Conservation (phyloP, 345 rosid species). For the Eutrema heterophyllum region DNA sequence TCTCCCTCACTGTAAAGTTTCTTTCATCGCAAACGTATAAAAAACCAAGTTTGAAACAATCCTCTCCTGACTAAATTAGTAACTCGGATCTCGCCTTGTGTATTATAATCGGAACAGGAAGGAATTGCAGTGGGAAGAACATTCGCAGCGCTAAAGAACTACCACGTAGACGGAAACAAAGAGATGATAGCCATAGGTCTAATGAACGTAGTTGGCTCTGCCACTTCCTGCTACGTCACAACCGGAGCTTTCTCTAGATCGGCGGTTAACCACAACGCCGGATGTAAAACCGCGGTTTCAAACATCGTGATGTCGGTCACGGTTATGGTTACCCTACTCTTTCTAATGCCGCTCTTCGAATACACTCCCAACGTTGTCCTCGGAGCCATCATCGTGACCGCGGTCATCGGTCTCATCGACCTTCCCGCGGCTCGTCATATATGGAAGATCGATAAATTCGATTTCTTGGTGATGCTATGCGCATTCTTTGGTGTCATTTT, state of each 20-base stretch:
- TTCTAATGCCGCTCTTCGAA: slow-evolving; percentile 89
- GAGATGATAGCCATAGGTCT: slow-evolving; percentile 97
- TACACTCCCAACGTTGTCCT: slow-evolving; percentile 91
- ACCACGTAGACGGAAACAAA: slow-evolving; percentile 94
- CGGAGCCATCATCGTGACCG: slow-evolving; percentile 88
- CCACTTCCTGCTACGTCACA: slow-evolving; percentile 93
- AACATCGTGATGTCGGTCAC: slow-evolving; percentile 89
- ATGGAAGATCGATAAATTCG: slow-evolving; percentile 91
- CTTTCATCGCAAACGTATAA: too few species aligned
- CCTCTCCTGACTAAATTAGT: too few species aligned
- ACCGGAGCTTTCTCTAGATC: slow-evolving; percentile 91
- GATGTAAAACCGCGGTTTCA: slow-evolving; percentile 89
- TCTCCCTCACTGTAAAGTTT: slow-evolving; percentile 78
- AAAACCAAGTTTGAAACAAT: too few species aligned
- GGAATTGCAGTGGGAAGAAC: slow-evolving; percentile 99
- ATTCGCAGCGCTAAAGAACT: slow-evolving; percentile 81
- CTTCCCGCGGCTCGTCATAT: slow-evolving; percentile 66
- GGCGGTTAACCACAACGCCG: slow-evolving; percentile 92
- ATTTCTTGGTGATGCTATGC: slow-evolving; percentile 70
- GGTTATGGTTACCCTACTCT: slow-evolving; percentile 87
- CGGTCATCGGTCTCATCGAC: slow-evolving; percentile 91
- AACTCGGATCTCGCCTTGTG: too few species aligned
- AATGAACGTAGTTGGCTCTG: slow-evolving; percentile 91
- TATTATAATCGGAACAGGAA: slow-evolving; percentile 51
- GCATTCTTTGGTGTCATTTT: slow-evolving; percentile 86